These are phyloP conservation scores for Acacia confusa DNA, from an alignment of 306 rosid species.

Conservation along the genomic window DNA sequence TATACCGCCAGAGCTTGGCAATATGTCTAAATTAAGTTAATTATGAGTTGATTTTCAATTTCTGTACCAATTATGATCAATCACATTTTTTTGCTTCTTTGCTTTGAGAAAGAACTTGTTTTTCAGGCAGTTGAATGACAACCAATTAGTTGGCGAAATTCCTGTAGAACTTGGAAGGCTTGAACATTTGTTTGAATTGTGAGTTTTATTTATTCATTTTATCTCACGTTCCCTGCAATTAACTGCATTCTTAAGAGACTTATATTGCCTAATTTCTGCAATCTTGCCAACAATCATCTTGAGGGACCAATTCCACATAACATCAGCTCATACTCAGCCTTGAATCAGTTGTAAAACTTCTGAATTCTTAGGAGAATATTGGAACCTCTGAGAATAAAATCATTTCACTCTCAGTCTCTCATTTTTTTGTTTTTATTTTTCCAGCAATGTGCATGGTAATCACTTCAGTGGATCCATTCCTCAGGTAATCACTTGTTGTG, in stretches of 20 bases:
- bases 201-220: constrained; percentile 17
- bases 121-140: constrained; percentile 70
- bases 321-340: constrained; percentile 78
- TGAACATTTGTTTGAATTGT: constrained; percentile 83
- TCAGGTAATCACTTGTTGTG: constrained; percentile 42
- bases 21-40: constrained; percentile 88
- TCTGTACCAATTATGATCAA: too few species aligned
- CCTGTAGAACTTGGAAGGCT: constrained; percentile 87
- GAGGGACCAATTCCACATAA: constrained; percentile 80
- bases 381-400: background rate
- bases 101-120: background rate
- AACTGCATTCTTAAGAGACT: background rate
- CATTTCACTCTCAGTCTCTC: background rate
- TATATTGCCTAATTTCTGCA: constrained; percentile 35
- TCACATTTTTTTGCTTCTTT: background rate
- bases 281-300: constrained; percentile 72
- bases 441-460: constrained; percentile 90
- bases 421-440: background rate
- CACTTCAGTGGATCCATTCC: constrained; percentile 74
- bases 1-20: constrained; percentile 88
- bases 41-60: constrained; percentile 45
- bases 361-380: background rate
- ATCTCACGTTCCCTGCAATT: background rate
- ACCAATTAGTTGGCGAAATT: constrained; percentile 62
- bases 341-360: constrained; percentile 72